Conservation (phyloP, 73 alveolate genomes). For the Paramecium sexaurelia region DNA sequence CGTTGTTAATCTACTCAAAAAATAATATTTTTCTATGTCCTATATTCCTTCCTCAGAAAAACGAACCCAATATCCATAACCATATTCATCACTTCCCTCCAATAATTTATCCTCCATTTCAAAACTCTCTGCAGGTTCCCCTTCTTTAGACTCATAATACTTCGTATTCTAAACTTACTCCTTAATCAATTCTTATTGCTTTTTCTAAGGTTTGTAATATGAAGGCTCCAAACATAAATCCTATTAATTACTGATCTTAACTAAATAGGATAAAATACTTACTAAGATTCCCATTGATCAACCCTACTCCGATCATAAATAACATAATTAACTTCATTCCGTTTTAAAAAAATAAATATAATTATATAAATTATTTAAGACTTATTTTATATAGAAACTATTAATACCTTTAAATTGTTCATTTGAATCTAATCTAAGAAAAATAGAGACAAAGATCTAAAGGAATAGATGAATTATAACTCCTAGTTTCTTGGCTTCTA, state of each 20-base stretch:
- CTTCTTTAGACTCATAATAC: conserved; percentile 37
- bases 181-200: neutral
- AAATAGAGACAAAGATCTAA: neutral
- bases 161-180: neutral
- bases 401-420: conserved; percentile 15
- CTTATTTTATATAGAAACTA: neutral
- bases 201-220: neutral
- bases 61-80: conserved; percentile 46
- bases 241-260: neutral
- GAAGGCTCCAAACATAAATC: conserved; percentile 1
- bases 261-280: neutral
- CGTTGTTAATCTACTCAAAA: conserved; percentile 18
- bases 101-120: conserved; percentile 17
- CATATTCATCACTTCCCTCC: conserved; percentile 42
- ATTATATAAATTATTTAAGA: neutral
- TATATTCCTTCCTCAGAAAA: neutral
- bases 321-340: neutral
- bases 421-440: neutral
- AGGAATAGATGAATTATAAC: neutral
- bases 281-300: neutral
- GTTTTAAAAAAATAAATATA: conserved; percentile 20
- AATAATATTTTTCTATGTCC: neutral
- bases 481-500: too few relatives aligned
- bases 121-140: neutral
- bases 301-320: neutral